A percentile compares a stretch with the other conserved stretches of the same genome.
Evolutionary conservation across 371 early-diverging fungal species (phyloP).

Genomic region (Lichtheimia hyalospora): DNA sequence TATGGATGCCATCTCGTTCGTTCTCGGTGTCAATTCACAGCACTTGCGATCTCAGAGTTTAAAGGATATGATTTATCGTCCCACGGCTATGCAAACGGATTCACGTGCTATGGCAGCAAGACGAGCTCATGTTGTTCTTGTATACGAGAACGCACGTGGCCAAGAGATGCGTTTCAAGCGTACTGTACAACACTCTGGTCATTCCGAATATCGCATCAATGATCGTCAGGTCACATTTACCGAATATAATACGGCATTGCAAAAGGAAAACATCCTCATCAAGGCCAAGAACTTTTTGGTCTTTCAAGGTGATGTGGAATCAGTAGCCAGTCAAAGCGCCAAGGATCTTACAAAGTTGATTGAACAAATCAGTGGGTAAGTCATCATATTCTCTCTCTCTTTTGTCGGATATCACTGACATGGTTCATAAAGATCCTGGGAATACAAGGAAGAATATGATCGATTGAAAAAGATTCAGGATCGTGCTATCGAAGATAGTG

Average conservation of each 20-base stretch:
- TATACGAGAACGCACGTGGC: conserved; percentile 67
- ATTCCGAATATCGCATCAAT: conserved; percentile 90
- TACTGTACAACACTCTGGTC: conserved; percentile 70
- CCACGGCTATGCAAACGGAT: conserved; percentile 40
- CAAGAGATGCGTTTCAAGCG: conserved; percentile 63
- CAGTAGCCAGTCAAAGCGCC: conserved; percentile 95
- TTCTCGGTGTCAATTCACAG: conserved; percentile 88
- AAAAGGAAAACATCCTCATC: conserved; percentile 88
- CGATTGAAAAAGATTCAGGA: conserved; percentile 81
- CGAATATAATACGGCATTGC: conserved; percentile 79
- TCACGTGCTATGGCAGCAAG: conserved; percentile 25
- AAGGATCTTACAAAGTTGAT: conserved; percentile 92
- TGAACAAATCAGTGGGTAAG: conserved; percentile 93
- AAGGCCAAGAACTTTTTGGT: conserved; percentile 98
- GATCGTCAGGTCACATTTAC: conserved; percentile 65
- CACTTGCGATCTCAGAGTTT: conserved; percentile 88
- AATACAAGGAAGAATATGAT: conserved; percentile 88
- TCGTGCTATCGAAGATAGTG: conserved; percentile 83
- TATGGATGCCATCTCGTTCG: conserved; percentile 99
- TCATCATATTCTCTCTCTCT: neutral
- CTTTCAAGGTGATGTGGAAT: conserved; percentile 99
- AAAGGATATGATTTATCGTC: conserved; percentile 90
- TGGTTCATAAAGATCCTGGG: conserved; percentile 65
- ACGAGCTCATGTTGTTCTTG: conserved; percentile 76
- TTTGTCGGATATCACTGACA: neutral